phyloP scores from a whole-genome alignment of 2,329 filamentous ascomycete genomes.

The Colletotrichum sp. region DNA sequence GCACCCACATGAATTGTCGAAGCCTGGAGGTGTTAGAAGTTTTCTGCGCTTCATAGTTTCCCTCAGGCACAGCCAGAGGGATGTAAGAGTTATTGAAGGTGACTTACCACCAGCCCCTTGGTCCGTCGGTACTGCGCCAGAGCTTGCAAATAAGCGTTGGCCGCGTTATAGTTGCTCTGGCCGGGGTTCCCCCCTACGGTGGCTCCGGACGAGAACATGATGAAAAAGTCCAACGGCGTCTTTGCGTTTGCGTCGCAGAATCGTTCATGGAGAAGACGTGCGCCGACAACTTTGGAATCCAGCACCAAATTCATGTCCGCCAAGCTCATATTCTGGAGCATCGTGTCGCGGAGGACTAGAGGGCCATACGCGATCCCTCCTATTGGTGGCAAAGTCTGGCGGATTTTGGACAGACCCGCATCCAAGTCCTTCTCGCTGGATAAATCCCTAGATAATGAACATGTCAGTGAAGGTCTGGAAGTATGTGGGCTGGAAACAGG shows the following conservation, averaged over 20 bases:
- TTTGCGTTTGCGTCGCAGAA: constrained; percentile 21
- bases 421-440: constrained; percentile 18
- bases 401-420: constrained; percentile 15
- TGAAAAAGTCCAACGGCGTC: constrained; percentile 38
- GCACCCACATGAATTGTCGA: constrained; percentile 41
- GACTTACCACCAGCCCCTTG: constrained; percentile 32
- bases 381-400: constrained; percentile 33
- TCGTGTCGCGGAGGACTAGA: constrained; percentile 45
- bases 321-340: constrained; percentile 31
- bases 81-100: not conserved
- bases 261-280: constrained; percentile 30
- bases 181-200: constrained; percentile 30
- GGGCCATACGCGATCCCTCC: constrained; percentile 47
- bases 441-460: not conserved
- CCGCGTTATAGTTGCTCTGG: constrained; percentile 49
- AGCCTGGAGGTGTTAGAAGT: constrained; percentile 1
- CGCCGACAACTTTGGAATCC: constrained; percentile 38
- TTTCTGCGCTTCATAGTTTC: not conserved
- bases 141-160: constrained; percentile 45
- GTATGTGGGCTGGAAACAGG: not conserved
- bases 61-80: not conserved
- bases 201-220: constrained; percentile 36
- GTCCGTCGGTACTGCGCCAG: constrained; percentile 37
- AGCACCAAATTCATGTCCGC: constrained; percentile 28
- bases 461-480: not conserved